Base-by-base conservation (phyloP, 2,329 filamentous ascomycete species). In the Penicillium concentricum region DNA sequence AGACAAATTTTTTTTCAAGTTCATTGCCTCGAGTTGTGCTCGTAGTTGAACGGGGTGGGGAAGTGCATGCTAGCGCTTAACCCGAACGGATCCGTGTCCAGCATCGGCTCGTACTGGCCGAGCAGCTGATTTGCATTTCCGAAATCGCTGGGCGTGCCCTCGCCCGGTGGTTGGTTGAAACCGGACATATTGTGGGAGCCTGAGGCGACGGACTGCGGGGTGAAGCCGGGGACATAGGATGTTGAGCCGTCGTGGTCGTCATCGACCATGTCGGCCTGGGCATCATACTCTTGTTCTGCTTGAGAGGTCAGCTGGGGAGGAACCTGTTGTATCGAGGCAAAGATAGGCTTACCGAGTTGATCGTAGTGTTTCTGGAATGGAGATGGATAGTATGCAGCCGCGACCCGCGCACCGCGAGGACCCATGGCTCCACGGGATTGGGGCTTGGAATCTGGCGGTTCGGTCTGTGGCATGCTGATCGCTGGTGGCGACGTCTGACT, bases 261-360 rank as follows among this genome's bases (percentile, higher is more conserved):
- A 69, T 97, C 92, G 74, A 95, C 86, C 82, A 96, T 90, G 69
- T 93, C 91, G 74, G 85, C 85, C 78, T 91, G 90, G 54, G 91
- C 89, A 74, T 97, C 92, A 78, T 97, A 97, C 81, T 97, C 93
- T 83, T 96, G 92, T 80, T 97, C 93, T 97, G 80, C 81, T 55
- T 55, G 26, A 82, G 70, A 35, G 35, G 54, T 67, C 37, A 65
- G 61, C 39, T 15, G 4, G 22, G 32, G 32, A 38, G 34, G 6
- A 18, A 7, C 7, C 16, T 28, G 28, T 1, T 75, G 78, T n/a
- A n/a, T n/a, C n/a, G 73, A 81, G 84, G 89, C 80, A 88, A 82
- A 79, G 82, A 46, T 81, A 86, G 81, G 26, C 92, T 90, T 91
- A 89, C 93, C 93, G 75, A 97, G 86, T 81, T 96, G 91, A 76